phyloP scores from a whole-genome alignment of 2,329 filamentous ascomycete genomes.

The Aspergillus pseudotamarii region DNA sequence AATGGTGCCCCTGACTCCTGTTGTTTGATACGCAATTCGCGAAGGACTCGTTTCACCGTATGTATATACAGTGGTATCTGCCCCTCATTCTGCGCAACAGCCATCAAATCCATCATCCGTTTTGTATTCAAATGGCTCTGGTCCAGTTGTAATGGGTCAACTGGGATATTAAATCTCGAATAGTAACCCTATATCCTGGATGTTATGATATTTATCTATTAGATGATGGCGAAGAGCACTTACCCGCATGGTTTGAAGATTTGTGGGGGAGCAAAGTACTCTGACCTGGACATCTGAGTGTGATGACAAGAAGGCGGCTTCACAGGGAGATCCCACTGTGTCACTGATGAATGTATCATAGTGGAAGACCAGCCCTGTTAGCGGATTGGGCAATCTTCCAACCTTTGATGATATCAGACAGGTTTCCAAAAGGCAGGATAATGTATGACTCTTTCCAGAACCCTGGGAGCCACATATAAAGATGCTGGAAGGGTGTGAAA shows the following conservation, averaged over 20 bases:
- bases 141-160: conserved; percentile 56
- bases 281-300: conserved; percentile 49
- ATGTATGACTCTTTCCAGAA: conserved; percentile 58
- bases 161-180: conserved; percentile 46
- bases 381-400: conserved; percentile 32
- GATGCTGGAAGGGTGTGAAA: conserved; percentile 26
- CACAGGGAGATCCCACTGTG: conserved; percentile 55
- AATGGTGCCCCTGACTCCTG: conserved; percentile 46
- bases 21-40: conserved; percentile 52
- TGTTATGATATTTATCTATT: background rate
- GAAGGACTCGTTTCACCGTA: conserved; percentile 58
- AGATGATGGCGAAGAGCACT: background rate
- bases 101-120: conserved; percentile 64
- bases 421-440: conserved; percentile 53
- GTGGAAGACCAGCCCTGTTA: conserved; percentile 67
- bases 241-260: conserved; percentile 35
- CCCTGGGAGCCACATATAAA: conserved; percentile 64
- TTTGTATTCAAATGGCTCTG: conserved; percentile 59
- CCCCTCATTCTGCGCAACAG: conserved; percentile 45
- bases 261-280: conserved; percentile 60
- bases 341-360: conserved; percentile 62
- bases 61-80: conserved; percentile 61
- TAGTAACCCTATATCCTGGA: conserved; percentile 45
- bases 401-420: conserved; percentile 53
- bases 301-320: conserved; percentile 60